Conservation (phyloP, 306 rosid species). For the Cicer yamashitae region DNA sequence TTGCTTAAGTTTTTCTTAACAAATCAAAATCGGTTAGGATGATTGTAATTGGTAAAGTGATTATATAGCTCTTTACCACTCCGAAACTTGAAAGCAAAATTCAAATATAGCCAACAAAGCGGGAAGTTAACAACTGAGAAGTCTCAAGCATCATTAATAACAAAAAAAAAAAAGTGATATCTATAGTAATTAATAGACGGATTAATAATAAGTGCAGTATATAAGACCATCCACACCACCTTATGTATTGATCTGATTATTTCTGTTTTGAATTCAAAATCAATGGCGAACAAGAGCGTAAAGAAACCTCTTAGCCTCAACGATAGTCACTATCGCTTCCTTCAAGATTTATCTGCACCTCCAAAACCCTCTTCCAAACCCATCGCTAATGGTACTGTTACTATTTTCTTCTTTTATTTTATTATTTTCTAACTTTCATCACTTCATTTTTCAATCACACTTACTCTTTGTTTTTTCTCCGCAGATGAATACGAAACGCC, state of each 20-base stretch:
- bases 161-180: too few species aligned
- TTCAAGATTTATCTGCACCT: constrained; percentile 79
- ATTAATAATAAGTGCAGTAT: too few species aligned
- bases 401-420: background rate
- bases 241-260: background rate
- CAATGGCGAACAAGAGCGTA: constrained; percentile 61
- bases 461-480: background rate
- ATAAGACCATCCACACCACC: too few species aligned
- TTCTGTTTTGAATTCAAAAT: background rate
- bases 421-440: background rate
- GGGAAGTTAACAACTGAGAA: background rate
- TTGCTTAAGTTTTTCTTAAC: too few species aligned
- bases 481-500: constrained; percentile 37
- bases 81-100: background rate
- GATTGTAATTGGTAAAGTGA: too few species aligned
- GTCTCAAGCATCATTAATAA: too few species aligned
- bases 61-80: background rate
- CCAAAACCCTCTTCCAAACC: constrained; percentile 54
- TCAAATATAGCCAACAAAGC: constrained; percentile 21
- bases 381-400: background rate
- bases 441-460: background rate
- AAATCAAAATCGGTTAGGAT: too few species aligned
- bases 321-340: constrained; percentile 84
- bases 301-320: constrained; percentile 75
- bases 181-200: too few species aligned